A percentile compares a stretch with the other conserved stretches of the same genome.
Evolutionary conservation across 2,329 filamentous ascomycete species (phyloP).

Genomic region (Colletotrichum paranaense): DNA sequence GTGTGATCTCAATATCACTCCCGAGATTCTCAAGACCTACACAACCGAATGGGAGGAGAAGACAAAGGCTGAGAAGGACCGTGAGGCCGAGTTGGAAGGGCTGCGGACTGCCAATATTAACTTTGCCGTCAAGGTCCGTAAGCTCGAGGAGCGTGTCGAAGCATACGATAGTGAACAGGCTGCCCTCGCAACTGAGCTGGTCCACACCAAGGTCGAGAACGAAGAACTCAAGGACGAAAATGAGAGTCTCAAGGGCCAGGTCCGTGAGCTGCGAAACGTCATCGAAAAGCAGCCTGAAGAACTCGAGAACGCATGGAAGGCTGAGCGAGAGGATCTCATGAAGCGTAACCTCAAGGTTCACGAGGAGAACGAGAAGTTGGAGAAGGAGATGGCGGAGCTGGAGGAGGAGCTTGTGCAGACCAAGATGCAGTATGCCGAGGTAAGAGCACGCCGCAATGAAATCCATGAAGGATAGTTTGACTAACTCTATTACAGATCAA

Average conservation of each 20-base stretch:
- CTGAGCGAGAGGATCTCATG: constrained; percentile 92
- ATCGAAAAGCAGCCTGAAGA: constrained; percentile 92
- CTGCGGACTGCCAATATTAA: constrained; percentile 75
- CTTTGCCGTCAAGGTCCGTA: constrained; percentile 81
- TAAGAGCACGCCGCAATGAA: constrained; percentile 61
- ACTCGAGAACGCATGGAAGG: constrained; percentile 82
- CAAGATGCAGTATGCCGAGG: constrained; percentile 96
- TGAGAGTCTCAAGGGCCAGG: constrained; percentile 86
- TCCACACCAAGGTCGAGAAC: constrained; percentile 93
- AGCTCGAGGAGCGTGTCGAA: constrained; percentile 88
- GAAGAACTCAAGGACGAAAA: constrained; percentile 90
- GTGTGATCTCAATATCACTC: constrained; percentile 86
- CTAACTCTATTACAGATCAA: constrained; percentile 67
- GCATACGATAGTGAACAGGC: constrained; percentile 92
- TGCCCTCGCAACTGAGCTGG: constrained; percentile 88
- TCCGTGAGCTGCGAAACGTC: constrained; percentile 84
- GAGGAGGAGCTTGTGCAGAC: constrained; percentile 92
- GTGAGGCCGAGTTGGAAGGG: constrained; percentile 82
- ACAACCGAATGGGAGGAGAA: constrained; percentile 93
- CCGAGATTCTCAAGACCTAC: constrained; percentile 84
- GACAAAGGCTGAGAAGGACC: constrained; percentile 82
- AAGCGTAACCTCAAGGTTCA: constrained; percentile 92
- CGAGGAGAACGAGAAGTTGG: constrained; percentile 88
- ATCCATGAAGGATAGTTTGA: background rate
- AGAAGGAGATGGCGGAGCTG: constrained; percentile 91